Evolutionary conservation across 768 basidiomycete species (phyloP), one percentile per base, ranked within the genome.

Genomic region (Suillus subalutaceus): DNA sequence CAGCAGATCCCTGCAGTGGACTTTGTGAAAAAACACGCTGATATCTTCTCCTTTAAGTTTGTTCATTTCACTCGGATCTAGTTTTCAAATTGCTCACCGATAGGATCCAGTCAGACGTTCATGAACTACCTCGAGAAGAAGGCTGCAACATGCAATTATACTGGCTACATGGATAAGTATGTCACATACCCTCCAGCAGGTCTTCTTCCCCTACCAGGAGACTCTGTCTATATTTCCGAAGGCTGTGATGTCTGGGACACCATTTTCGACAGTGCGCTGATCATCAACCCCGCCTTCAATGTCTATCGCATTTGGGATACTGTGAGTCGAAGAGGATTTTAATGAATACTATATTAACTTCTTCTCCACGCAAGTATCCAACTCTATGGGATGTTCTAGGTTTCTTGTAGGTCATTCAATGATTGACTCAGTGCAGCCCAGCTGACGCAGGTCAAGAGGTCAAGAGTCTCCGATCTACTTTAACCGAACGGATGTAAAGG

Each of bases 381-480:
- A 80, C 89, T 56, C 78, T 88, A 13, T 92, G 90, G 90, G 91
- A 92, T 66, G 90, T 92, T 7, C 87, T 92, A 46, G 91, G 90
- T 30, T 92, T 90, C 82, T 90, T 90, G 87, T 90, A 71, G 38
- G 86, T 73, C 5, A 15, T 40, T 60, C 63, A 37, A 23, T 3
- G 12, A 55, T n/a, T 2, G 35, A 18, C 18, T 56, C 26, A 56
- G 53, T 26, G 15, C 26, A 30, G 38, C 12, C 20, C 48, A 72
- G n/a, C 44, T 23, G n/a, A 52, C 23, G 13, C 46, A n/a, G 46
- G 12, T 68, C 43, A 69, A 89, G 87, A 2, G 87, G 86, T 9
- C 68, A 71, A 2, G 79, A 91, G 70, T 73, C 84, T 0, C 90
- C 90, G 2, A 65, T 92, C 50, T 93, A 92, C 77, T 93, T 92